Conservation (phyloP, 768 basidiomycete genomes). For the Amanita thiersii region DNA sequence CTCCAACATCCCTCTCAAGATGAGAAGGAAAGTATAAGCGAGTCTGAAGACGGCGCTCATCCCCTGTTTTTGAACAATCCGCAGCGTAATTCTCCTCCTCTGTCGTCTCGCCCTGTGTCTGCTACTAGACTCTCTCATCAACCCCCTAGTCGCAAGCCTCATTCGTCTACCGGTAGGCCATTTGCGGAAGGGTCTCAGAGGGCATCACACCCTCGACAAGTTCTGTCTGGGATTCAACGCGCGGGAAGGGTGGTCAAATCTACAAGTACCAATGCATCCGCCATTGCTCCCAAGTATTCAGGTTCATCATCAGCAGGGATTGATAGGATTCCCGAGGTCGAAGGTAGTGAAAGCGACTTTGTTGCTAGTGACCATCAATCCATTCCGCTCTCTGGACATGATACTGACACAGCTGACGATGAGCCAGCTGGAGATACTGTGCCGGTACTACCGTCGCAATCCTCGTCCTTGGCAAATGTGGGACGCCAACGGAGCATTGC, state of each 20-base stretch:
- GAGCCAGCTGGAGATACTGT: slow-evolving; percentile 17
- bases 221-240: slow-evolving; percentile 35
- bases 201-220: slow-evolving; percentile 28
- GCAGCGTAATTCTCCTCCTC: slow-evolving; percentile 26
- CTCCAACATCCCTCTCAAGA: slow-evolving; percentile 27
- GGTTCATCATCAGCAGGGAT: slow-evolving; percentile 20
- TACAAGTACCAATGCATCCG: slow-evolving; percentile 11
- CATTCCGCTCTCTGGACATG: slow-evolving; percentile 16
- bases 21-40: slow-evolving; percentile 43
- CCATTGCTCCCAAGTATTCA: slow-evolving; percentile 21
- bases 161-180: slow-evolving; percentile 19
- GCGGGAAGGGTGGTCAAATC: slow-evolving; percentile 43
- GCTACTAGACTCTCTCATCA: slow-evolving; percentile 16
- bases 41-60: slow-evolving; percentile 28
- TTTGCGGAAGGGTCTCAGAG: slow-evolving; percentile 26
- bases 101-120: slow-evolving; percentile 22
- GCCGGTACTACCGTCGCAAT: slow-evolving; percentile 14
- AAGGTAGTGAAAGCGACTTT: slow-evolving; percentile 29
- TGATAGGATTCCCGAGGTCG: slow-evolving; percentile 41
- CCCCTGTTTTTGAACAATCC: slow-evolving; percentile 17
- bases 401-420: slow-evolving; percentile 28
- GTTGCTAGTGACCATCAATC: slow-evolving; percentile 19
- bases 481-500: slow-evolving; percentile 10
- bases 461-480: slow-evolving; percentile 13
- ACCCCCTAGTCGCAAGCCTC: slow-evolving; percentile 16